Evolutionary conservation across 2,329 filamentous ascomycete species (phyloP), one percentile per base, ranked within the genome.

Genomic region (Diaporthe capsici): DNA sequence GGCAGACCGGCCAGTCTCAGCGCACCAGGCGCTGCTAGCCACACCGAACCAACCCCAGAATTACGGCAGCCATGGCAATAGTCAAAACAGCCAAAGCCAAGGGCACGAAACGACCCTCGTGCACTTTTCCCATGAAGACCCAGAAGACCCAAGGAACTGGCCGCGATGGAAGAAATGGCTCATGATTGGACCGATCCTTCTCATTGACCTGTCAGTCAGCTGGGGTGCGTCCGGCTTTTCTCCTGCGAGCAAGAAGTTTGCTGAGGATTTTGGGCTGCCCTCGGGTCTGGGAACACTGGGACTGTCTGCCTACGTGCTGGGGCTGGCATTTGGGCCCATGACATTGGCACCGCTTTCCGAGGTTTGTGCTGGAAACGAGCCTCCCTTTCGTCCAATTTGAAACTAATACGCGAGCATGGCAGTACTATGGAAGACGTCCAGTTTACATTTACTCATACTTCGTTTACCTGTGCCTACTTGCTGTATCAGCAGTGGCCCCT

Each of bases 221-320:
- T 88, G 86, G 83, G 86, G 85, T 12, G 87, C 87, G 1, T 87
- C 85, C 8, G 87, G 86, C 12, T 88, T 86, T 78, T 87, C 85
- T 3, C 86, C 87, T 0, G 85, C 83, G 0, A 80, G 82, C 20
- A 78, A 76, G n/a, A 84, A 85, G 57, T 87, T 88, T 72, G 82
- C 81, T 1, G 80, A 83, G 12, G 84, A 86, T 22, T 85, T 88
- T 74, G 80, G 81, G 17, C 80, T 87, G 3, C 83, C 84, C 3
- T 78, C 82, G 22, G 84, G 85, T 57, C 79, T 87, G 28, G 85
- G 84, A 2, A 86, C 85, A 0, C 78, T 88, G 4, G 86, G 87
- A 5, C 72, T 88, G 63, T 86, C 84, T 60, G 79, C 88, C 68
- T 88, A 87, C 75, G 82, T 88, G 12, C 80, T 88, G 15, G 87